A percentile compares a stretch with the other conserved stretches of the same genome.
These are phyloP conservation scores for Tilletia setariae DNA, from an alignment of 1,284 basidiomycete species.

Conservation along the genomic window DNA sequence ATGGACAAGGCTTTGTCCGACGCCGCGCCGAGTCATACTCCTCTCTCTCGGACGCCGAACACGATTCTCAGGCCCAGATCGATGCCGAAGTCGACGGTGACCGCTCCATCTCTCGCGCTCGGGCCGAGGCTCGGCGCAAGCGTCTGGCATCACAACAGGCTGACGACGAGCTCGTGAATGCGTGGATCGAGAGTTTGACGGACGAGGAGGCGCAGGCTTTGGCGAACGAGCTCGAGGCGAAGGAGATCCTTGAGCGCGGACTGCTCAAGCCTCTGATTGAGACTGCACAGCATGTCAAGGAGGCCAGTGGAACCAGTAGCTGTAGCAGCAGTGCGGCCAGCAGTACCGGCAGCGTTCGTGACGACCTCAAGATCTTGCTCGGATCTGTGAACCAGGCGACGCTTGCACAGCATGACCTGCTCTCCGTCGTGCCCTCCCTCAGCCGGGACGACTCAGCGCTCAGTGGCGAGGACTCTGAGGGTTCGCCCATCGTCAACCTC, in stretches of 20 bases:
- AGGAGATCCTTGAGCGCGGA: conserved; percentile 29
- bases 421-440: not conserved
- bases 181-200: conserved; percentile 20
- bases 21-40: conserved; percentile 34
- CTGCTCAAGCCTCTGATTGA: conserved; percentile 47
- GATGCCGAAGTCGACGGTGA: conserved; percentile 17
- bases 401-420: conserved; percentile 1
- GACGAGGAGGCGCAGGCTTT: conserved; percentile 34
- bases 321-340: not conserved
- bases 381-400: conserved; percentile 1
- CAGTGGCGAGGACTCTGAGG: not conserved
- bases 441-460: not conserved
- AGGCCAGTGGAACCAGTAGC: not conserved
- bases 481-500: conserved; percentile 15
- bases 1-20: conserved; percentile 34
- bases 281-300: conserved; percentile 1
- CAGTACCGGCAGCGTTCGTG: not conserved
- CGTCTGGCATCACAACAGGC: conserved; percentile 15
- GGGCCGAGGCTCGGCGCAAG: conserved; percentile 1
- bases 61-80: conserved; percentile 2
- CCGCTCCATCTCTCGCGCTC: conserved; percentile 17
- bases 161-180: conserved; percentile 29
- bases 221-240: conserved; percentile 30
- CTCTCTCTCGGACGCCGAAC: conserved; percentile 30
- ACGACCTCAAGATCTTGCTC: conserved; percentile 12